A percentile compares a stretch with the other conserved stretches of the same genome.
phyloP scores from a whole-genome alignment of 2,329 filamentous ascomycete species.

The Lachnellula cervina region DNA sequence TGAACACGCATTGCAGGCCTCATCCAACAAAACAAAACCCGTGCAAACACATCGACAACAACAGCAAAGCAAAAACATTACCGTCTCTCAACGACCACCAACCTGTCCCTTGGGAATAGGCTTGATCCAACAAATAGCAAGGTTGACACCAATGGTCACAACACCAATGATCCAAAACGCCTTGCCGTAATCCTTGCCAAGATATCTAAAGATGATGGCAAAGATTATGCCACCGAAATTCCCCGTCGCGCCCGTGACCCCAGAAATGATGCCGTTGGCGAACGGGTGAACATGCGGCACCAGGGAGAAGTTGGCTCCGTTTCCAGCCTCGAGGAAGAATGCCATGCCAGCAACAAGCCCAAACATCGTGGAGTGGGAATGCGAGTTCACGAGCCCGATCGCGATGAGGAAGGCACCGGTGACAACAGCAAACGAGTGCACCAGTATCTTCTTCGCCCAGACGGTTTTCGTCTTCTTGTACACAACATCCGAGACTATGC shows the following conservation, averaged over 20 bases:
- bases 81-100: constrained; percentile 33
- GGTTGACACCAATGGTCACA: constrained; percentile 65
- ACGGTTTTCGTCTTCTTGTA: constrained; percentile 39
- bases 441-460: constrained; percentile 60
- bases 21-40: background rate
- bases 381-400: constrained; percentile 61
- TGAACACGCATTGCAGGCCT: background rate
- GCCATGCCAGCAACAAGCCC: constrained; percentile 73
- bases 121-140: constrained; percentile 59
- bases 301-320: constrained; percentile 81
- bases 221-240: constrained; percentile 85
- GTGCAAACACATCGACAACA: background rate
- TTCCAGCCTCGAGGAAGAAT: constrained; percentile 78
- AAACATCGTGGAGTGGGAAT: constrained; percentile 60
- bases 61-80: background rate
- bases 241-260: constrained; percentile 71
- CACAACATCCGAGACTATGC: constrained; percentile 45
- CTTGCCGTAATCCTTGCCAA: constrained; percentile 60
- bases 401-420: constrained; percentile 56
- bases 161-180: constrained; percentile 79
- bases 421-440: constrained; percentile 51
- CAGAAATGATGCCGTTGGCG: constrained; percentile 74
- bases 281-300: constrained; percentile 78
- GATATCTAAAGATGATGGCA: constrained; percentile 76
- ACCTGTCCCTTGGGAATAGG: constrained; percentile 52